Percentiles rank a stretch among this genome's conserved stretches.
Conservation (phyloP, 2,329 filamentous ascomycete species). For the Stemphylium lycopersici region DNA sequence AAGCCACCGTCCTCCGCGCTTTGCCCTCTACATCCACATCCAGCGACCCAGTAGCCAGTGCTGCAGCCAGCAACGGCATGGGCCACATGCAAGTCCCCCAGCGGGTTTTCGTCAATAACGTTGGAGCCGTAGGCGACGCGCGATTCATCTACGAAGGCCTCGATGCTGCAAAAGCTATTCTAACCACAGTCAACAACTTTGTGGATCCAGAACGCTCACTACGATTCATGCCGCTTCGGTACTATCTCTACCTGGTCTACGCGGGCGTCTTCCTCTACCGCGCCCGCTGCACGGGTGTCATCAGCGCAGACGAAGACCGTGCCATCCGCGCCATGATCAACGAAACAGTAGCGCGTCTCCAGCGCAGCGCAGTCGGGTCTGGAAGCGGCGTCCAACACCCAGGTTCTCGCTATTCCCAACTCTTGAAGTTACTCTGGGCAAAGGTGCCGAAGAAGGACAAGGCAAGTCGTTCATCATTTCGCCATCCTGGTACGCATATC, state of each 20-base stretch:
- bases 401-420: constrained; percentile 54
- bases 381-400: constrained; percentile 52
- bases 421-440: constrained; percentile 56
- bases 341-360: constrained; percentile 53
- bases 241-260: constrained; percentile 58
- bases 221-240: constrained; percentile 56
- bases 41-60: constrained; percentile 7
- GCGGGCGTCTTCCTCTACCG: constrained; percentile 58
- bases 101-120: constrained; percentile 57
- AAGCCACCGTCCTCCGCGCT: constrained; percentile 65
- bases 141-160: constrained; percentile 59
- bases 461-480: constrained; percentile 28
- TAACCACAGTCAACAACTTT: constrained; percentile 59
- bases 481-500: constrained; percentile 41
- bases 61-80: constrained; percentile 1
- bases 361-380: constrained; percentile 50
- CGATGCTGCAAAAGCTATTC: constrained; percentile 56
- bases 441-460: constrained; percentile 51
- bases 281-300: constrained; percentile 55
- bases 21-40: constrained; percentile 39
- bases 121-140: constrained; percentile 56
- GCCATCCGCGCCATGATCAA: constrained; percentile 55
- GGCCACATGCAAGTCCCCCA: constrained; percentile 46
- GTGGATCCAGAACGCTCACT: constrained; percentile 55
- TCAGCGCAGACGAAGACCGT: constrained; percentile 55